Percentiles rank a stretch among this genome's conserved stretches.
phyloP scores from a whole-genome alignment of 345 rosid species.

The Turritis glabra region DNA sequence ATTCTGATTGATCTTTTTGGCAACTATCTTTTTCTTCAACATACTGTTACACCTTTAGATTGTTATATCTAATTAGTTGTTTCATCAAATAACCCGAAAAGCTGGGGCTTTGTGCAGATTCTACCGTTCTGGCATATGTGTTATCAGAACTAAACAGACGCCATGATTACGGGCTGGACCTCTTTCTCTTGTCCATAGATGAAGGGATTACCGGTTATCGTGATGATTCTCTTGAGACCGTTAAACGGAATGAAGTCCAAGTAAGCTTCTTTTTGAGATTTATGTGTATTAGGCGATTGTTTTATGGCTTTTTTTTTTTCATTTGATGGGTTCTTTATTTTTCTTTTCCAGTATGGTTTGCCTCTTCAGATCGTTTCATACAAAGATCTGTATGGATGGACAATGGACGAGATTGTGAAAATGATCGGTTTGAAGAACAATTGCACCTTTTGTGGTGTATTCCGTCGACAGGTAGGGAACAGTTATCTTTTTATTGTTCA shows the following conservation, averaged over 20 bases:
- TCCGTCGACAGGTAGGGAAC: conserved; percentile 78
- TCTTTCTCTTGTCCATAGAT: conserved; percentile 84
- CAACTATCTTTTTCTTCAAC: background rate
- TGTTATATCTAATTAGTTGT: too few species aligned
- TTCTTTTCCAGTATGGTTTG: conserved; percentile 63
- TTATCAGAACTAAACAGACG: conserved; percentile 75
- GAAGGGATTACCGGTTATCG: conserved; percentile 95
- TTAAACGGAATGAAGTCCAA: conserved; percentile 89
- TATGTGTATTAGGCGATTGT: background rate
- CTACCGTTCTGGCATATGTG: conserved; percentile 84
- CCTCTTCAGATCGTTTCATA: conserved; percentile 88
- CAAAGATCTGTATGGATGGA: conserved; percentile 98
- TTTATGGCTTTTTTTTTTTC: background rate
- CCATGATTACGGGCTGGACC: conserved; percentile 70
- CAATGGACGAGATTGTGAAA: conserved; percentile 97
- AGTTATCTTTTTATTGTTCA: background rate
- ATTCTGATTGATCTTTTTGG: background rate
- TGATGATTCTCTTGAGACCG: conserved; percentile 93
- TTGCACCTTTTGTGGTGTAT: conserved; percentile 96
- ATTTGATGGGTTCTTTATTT: background rate
- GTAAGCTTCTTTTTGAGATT: conserved; percentile 29
- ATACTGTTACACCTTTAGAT: background rate
- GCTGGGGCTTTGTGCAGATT: conserved; percentile 53
- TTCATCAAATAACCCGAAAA: background rate
- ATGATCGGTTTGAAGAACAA: conserved; percentile 93